phyloP scores from a whole-genome alignment of 345 rosid species.

The Salix arbutifolia region DNA sequence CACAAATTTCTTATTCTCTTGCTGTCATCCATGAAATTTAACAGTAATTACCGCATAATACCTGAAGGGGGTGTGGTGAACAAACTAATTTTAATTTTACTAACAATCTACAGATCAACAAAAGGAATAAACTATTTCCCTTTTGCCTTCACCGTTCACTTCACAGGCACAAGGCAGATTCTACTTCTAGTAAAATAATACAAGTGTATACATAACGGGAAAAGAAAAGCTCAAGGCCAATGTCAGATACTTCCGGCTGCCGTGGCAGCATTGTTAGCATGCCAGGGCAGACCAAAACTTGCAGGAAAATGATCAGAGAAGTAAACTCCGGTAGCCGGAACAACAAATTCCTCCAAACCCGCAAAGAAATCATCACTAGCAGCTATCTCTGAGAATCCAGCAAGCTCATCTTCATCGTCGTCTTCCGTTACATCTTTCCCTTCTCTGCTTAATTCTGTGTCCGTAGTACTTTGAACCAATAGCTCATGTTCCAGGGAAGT shows the following conservation, averaged over 20 bases:
- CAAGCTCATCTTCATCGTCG: slow-evolving; percentile 59
- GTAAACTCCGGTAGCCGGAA: slow-evolving; percentile 35
- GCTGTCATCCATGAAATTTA: neutral
- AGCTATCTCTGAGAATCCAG: slow-evolving; percentile 48
- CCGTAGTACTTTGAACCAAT: slow-evolving; percentile 28
- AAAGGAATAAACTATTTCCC: neutral
- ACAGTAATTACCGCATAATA: neutral
- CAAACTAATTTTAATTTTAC: neutral
- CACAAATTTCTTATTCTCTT: neutral
- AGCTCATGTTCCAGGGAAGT: slow-evolving; percentile 57
- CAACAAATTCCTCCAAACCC: slow-evolving; percentile 62
- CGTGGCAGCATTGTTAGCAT: slow-evolving; percentile 26
- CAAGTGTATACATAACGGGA: slow-evolving; percentile 1
- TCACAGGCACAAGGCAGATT: slow-evolving; percentile 18
- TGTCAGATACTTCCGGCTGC: slow-evolving; percentile 26
- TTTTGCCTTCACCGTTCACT: slow-evolving; percentile 17
- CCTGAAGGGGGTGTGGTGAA: neutral
- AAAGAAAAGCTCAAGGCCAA: neutral
- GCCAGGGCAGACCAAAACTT: slow-evolving; percentile 26
- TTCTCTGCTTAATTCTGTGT: slow-evolving; percentile 49
- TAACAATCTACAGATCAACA: neutral
- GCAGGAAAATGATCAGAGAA: slow-evolving; percentile 47
- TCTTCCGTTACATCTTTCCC: slow-evolving; percentile 43
- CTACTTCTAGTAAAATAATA: slow-evolving; percentile 24
- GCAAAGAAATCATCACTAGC: slow-evolving; percentile 81